Evolutionary conservation across 768 basidiomycete genomes (phyloP), one percentile per base, ranked within the genome.

Genomic region (Zangia roseola): DNA sequence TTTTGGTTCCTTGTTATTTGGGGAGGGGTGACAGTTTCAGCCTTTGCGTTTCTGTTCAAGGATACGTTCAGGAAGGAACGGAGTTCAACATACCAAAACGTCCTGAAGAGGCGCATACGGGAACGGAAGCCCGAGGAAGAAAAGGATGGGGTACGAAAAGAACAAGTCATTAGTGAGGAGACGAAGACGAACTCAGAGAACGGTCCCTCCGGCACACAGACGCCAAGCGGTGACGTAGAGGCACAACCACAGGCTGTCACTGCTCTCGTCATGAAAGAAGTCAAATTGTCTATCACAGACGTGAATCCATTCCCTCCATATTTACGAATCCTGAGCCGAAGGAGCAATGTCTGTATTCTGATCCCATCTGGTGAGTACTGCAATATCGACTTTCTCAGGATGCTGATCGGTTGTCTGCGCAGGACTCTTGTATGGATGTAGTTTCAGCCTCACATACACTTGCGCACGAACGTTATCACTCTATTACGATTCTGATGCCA

Each of bases 21-120:
- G 53, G 79, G 79, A 4, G 83, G 81, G 0, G 38, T 75, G 10
- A 79, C 76, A 43, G 71, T 80, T 47, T 28, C 80, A 23, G 69
- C 75, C 14, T 89, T 91, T 63, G 49, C 87, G 26, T 62, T 84
- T 13, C 70, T 84, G 60, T 90, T 94, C 73, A 79, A 78, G 47
- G 91, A 95, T 62, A 91, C 91, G 0, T 94, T 89, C 69, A 78
- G 92, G 21, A 75, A 77, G 53, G 89, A 94, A 59, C 82, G 94
- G 34, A 93, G 91, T 47, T 67, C 87, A 10, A 75, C 81, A 1
- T 95, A 94, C 62, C 90, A 91, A 60, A 74, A 74, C 13, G 80
- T 84, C 0, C 64, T 89, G 40, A 77, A 73, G 53, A 69, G 70
- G 31, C 73, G 73, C 6, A 43, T 71, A 12, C 66, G 63, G 19